Percentiles rank a stretch among this genome's conserved stretches.
Evolutionary conservation across 139 green algal species (phyloP).

Genomic region (Picochlorum sp.): DNA sequence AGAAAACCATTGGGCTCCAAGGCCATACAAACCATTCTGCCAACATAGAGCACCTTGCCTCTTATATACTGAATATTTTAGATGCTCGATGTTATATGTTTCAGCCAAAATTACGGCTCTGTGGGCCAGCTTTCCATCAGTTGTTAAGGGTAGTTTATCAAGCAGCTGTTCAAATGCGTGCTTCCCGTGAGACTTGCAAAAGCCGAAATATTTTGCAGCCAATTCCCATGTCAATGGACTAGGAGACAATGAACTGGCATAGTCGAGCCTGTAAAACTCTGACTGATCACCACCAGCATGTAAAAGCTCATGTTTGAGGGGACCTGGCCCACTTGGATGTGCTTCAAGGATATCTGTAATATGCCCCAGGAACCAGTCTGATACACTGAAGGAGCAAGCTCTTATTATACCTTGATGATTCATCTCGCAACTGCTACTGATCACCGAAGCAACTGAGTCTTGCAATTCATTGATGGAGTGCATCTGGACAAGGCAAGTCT

Average conservation of each 20-base stretch:
- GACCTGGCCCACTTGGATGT: constrained; percentile 19
- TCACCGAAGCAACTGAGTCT: constrained; percentile 16
- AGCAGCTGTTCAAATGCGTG: constrained; percentile 45
- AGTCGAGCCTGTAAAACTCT: constrained; percentile 44
- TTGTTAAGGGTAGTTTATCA: constrained; percentile 35
- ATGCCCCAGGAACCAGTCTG: constrained; percentile 63
- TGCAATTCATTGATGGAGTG: constrained; percentile 11
- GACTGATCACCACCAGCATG: constrained; percentile 18
- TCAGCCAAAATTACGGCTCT: constrained; percentile 30
- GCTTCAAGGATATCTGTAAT: constrained; percentile 38
- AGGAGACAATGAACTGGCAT: constrained; percentile 28
- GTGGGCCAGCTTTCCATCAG: constrained; percentile 14
- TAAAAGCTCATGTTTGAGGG: constrained; percentile 13
- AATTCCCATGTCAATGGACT: constrained; percentile 37
- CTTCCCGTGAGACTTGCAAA: constrained; percentile 50
- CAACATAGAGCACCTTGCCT: constrained; percentile 24
- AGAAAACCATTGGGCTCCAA: constrained; percentile 3
- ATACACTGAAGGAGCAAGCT: constrained; percentile 16
- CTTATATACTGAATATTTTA: constrained; percentile 22
- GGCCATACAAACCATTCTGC: constrained; percentile 14
- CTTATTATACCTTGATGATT: constrained; percentile 30
- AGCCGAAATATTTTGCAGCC: constrained; percentile 53
- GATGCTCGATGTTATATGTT: constrained; percentile 26
- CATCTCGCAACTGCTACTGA: constrained; percentile 19
- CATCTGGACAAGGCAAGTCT: constrained; percentile 1